A percentile compares a stretch with the other conserved stretches of the same genome.
Conservation (phyloP, 2,329 filamentous ascomycete genomes). For the Colletotrichum gigasporum region DNA sequence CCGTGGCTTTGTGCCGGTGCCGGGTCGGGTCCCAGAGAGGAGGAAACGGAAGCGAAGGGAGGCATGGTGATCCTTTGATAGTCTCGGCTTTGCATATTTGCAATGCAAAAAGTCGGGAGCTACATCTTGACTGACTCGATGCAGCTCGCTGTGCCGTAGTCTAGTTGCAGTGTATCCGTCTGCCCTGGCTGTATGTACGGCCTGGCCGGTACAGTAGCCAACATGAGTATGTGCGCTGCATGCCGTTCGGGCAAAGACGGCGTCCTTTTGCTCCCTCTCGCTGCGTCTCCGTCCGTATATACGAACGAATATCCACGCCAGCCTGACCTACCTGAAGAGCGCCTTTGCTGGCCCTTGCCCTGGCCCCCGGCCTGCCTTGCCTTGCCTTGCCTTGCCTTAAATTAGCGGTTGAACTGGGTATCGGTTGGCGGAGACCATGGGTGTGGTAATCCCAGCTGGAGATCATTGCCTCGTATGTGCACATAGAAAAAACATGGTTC, state of each 20-base stretch:
- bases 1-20: neutral
- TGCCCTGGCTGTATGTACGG: too few species aligned
- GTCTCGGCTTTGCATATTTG: neutral
- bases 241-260: neutral
- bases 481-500: too few species aligned
- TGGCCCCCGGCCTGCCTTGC: too few species aligned
- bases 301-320: too few species aligned
- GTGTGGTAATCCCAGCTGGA: neutral
- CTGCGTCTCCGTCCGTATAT: too few species aligned
- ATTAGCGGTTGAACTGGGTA: neutral
- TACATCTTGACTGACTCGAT: neutral
- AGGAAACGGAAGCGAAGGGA: neutral
- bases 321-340: neutral
- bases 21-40: neutral
- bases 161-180: too few species aligned
- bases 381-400: neutral
- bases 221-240: neutral
- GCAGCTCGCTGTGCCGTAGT: neutral
- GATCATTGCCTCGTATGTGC: constrained; percentile 14
- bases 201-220: neutral
- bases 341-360: too few species aligned
- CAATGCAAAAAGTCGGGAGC: neutral
- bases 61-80: neutral
- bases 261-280: neutral
- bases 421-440: constrained; percentile 1